phyloP scores from a whole-genome alignment of 2,329 filamentous ascomycete genomes.

The Dryadomyces sulphureus region DNA sequence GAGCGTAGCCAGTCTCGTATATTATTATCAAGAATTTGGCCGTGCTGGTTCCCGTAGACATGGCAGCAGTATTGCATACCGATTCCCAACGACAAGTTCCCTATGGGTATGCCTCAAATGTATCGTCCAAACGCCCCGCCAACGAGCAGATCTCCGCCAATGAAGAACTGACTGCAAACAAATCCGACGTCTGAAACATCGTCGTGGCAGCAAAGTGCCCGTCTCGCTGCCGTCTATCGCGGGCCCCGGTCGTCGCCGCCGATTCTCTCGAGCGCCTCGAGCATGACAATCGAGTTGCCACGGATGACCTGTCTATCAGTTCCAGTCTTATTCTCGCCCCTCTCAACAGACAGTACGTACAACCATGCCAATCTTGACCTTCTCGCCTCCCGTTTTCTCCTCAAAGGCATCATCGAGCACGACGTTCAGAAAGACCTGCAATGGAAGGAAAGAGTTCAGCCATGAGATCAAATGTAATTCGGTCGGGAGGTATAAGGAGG shows the following conservation, averaged over 20 bases:
- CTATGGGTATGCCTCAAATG: not conserved
- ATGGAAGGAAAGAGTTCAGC: not conserved
- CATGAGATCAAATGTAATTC: not conserved
- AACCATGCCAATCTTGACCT: conserved; percentile 81
- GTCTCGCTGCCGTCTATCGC: not conserved
- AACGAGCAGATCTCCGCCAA: not conserved
- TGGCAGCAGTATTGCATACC: not conserved
- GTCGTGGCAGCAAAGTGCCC: not conserved
- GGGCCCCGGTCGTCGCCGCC: conserved; percentile 36
- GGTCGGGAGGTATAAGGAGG: not conserved
- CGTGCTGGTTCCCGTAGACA: not conserved
- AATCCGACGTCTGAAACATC: not conserved
- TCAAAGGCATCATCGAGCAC: conserved; percentile 94
- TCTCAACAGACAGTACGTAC: conserved; percentile 33
- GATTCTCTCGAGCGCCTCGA: conserved; percentile 66
- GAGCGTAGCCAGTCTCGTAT: no score
- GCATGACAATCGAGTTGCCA: conserved; percentile 96
- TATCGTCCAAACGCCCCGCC: not conserved
- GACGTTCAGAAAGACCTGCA: conserved; percentile 90
- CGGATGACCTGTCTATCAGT: conserved; percentile 59
- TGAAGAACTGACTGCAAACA: not conserved
- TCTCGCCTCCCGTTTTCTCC: conserved; percentile 84
- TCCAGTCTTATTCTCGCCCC: not conserved
- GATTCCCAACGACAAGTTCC: not conserved
- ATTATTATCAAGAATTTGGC: not conserved